Base-by-base conservation (phyloP, 1,284 basidiomycete genomes). In the Pholiota adiposa region DNA sequence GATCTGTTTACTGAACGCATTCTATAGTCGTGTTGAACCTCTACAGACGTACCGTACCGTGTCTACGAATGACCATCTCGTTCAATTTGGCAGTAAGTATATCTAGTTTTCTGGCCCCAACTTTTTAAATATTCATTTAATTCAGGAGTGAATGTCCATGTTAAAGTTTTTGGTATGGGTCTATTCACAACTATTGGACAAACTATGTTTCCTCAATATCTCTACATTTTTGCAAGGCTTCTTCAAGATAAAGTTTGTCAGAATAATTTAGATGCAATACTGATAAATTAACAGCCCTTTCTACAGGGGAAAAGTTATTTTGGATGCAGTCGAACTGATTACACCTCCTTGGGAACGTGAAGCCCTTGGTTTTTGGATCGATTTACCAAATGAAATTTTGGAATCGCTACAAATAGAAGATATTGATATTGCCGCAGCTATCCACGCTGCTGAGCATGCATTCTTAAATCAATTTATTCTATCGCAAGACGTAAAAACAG, bases 401-500 rank as follows among this genome's bases (percentile, higher is more conserved):
- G 75, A 74, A 34, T 76, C 86, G 51, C 82, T 97, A 69, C 77
- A 77, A 4, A 68, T 72, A 19, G 86, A 88, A 63, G 77, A 77
- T 5, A 83, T 94, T 58, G 86, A 77, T 51, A 86, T 90, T 0
- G 92, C 88, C 2, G 77, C 75, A 59, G 92, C 90, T 0, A 94
- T 96, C 53, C 94, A 96, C 69, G 86, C 92, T 1, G 92, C 94
- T 1, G 83, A 90, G 63, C 95, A 97, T 70, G 93, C 93, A 0
- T 81, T 96, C 64, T 75, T 96, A 61, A 94, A 93, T 61, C 84
- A 87, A 51, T 94, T 94, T 66, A 79, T 85, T 5, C 77, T 95
- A 65, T 81, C 84, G 2, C 74, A 82, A 40, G 92, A 95, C 62
- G 74, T 96, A n/a, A 83, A 78, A 55, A 96, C 94, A 0, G 94